Conservation (phyloP, 2,329 filamentous ascomycete species). For the Trichoderma semiorbis region DNA sequence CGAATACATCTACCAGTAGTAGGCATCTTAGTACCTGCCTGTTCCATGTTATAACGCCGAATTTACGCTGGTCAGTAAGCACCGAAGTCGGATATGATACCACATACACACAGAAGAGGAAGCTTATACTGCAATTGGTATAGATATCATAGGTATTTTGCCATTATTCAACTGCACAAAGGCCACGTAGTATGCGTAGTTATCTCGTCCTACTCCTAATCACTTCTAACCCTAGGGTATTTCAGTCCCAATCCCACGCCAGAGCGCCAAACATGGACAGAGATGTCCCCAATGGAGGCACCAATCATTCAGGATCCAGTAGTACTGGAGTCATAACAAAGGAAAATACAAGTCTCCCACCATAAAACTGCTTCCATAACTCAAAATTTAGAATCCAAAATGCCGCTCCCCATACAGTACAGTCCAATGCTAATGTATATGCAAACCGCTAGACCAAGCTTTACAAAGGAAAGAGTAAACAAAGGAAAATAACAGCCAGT, state of each 20-base stretch:
- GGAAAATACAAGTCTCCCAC: not conserved
- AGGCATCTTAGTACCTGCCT: not conserved
- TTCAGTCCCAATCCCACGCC: constrained; percentile 7
- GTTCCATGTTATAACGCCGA: not conserved
- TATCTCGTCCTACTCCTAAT: not conserved
- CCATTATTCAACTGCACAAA: not conserved
- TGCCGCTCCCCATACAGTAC: constrained; percentile 7
- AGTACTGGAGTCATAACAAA: not conserved
- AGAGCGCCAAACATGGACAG: constrained; percentile 9
- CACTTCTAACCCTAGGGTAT: constrained; percentile 6
- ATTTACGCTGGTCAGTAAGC: not conserved
- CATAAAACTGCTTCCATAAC: not conserved
- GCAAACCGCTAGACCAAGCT: not conserved
- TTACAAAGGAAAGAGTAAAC: not conserved
- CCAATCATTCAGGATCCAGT: not conserved
- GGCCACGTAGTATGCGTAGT: not conserved
- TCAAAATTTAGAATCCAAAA: not conserved
- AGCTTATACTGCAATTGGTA: not conserved
- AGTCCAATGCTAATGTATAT: constrained; percentile 13
- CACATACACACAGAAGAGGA: not conserved
- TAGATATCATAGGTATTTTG: not conserved
- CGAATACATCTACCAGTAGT: not conserved
- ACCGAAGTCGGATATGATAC: not conserved
- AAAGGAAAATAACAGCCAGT: not conserved
- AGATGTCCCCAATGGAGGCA: constrained; percentile 7